Evolutionary conservation across 139 green algal genomes (phyloP).

Genomic region (Pleodorina starrii): DNA sequence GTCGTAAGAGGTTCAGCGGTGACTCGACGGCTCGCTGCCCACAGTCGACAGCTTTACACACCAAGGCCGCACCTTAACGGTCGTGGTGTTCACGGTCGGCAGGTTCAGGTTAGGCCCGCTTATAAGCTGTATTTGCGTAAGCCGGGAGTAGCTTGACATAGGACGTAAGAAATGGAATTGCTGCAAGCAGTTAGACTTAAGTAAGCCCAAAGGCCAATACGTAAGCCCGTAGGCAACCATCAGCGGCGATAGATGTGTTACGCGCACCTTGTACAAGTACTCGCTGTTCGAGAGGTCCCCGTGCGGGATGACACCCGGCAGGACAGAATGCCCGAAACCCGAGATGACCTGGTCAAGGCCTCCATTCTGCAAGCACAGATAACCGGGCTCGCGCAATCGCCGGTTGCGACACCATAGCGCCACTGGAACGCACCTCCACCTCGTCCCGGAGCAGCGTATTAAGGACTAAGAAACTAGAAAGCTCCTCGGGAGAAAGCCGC

Average conservation of each 20-base stretch:
- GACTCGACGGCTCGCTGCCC: not conserved
- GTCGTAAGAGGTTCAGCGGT: not conserved
- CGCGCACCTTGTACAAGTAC: constrained; percentile 46
- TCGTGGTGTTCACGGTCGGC: not conserved
- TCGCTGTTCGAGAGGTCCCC: constrained; percentile 20
- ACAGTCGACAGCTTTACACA: not conserved
- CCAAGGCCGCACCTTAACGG: constrained; percentile 21
- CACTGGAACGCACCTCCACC: constrained; percentile 16
- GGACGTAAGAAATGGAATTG: constrained; percentile 20
- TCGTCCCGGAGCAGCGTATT: constrained; percentile 46
- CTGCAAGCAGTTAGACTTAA: constrained; percentile 1
- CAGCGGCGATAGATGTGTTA: not conserved
- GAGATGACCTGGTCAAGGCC: constrained; percentile 41
- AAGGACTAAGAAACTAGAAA: constrained; percentile 34
- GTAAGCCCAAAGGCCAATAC: not conserved
- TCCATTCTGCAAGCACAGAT: constrained; percentile 40
- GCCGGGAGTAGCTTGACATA: not conserved
- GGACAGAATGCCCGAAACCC: constrained; percentile 36
- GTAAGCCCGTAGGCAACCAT: not conserved
- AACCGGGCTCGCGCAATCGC: not conserved
- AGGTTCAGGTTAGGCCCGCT: constrained; percentile 28
- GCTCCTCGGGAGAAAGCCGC: constrained; percentile 21
- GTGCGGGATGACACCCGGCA: constrained; percentile 47
- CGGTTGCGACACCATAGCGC: not conserved
- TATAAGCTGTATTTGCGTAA: constrained; percentile 35